Conservation (phyloP, 768 basidiomycete species). For the Mycena vulgaris region DNA sequence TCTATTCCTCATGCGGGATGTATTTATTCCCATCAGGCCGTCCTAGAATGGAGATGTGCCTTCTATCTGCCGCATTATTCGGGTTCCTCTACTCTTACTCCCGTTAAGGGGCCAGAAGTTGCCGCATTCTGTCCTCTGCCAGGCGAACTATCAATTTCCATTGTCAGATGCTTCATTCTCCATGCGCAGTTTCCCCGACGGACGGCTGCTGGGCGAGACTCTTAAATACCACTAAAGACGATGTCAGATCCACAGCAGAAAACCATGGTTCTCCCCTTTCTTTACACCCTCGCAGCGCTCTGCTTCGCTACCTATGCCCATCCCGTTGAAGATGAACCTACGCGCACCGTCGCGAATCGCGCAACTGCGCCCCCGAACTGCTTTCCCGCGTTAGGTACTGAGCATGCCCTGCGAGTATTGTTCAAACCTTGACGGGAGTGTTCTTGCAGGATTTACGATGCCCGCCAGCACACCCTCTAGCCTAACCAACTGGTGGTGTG, state of each 20-base stretch:
- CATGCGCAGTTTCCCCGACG: constrained; percentile 8
- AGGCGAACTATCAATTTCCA: neutral
- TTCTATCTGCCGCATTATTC: constrained; percentile 27
- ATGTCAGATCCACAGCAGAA: neutral
- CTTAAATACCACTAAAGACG: neutral
- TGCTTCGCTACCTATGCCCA: neutral
- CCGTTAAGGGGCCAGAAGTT: constrained; percentile 3
- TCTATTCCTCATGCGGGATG: neutral
- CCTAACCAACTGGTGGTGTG: constrained; percentile 75
- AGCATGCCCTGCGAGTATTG: no score
- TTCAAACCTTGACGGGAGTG: neutral
- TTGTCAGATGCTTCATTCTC: constrained; percentile 29
- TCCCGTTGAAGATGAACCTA: constrained; percentile 15
- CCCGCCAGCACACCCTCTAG: constrained; percentile 64
- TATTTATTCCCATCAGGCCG: neutral
- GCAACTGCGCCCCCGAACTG: constrained; percentile 49
- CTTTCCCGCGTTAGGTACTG: constrained; percentile 53
- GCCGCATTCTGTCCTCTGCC: constrained; percentile 21
- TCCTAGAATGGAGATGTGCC: neutral
- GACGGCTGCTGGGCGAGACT: neutral
- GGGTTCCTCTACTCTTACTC: constrained; percentile 1
- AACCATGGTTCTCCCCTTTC: constrained; percentile 15
- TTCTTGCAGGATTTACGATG: constrained; percentile 62
- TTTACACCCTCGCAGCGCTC: constrained; percentile 19
- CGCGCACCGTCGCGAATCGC: constrained; percentile 9